Conservation (phyloP, 371 early-diverging fungal species). For the Mortierella sp. region DNA sequence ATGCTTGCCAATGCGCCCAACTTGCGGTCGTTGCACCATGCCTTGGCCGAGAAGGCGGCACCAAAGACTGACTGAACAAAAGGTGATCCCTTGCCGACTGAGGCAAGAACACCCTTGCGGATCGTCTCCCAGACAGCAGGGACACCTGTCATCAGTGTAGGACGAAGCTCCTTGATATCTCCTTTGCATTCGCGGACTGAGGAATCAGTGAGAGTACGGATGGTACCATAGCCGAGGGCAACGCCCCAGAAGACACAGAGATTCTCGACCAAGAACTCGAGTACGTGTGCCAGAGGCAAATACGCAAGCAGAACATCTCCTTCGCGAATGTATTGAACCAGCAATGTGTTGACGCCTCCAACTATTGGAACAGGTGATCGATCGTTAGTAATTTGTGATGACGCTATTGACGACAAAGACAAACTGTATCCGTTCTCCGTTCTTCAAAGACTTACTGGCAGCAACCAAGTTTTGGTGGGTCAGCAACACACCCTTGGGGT, state of each 20-base stretch:
- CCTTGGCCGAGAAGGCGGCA: conserved; percentile 78
- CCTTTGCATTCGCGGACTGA: conserved; percentile 92
- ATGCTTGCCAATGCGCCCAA: conserved; percentile 59
- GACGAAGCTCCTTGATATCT: conserved; percentile 93
- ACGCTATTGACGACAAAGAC: neutral
- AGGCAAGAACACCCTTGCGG: conserved; percentile 82
- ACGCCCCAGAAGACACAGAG: conserved; percentile 80
- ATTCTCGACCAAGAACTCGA: conserved; percentile 87
- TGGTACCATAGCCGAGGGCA: conserved; percentile 88
- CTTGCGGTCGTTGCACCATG: conserved; percentile 64
- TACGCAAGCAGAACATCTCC: conserved; percentile 84
- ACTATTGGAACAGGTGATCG: conserved; percentile 27
- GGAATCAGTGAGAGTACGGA: conserved; percentile 89
- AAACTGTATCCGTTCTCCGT: neutral
- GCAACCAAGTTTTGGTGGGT: conserved; percentile 86
- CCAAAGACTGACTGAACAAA: conserved; percentile 76
- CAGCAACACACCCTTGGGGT: conserved; percentile 89
- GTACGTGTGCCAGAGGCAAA: conserved; percentile 94
- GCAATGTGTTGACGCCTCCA: conserved; percentile 63
- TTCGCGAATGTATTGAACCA: conserved; percentile 55
- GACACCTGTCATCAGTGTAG: conserved; percentile 94
- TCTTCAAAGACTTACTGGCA: conserved; percentile 37
- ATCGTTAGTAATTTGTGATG: neutral
- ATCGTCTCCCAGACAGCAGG: conserved; percentile 94
- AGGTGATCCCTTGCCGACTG: conserved; percentile 71